These are phyloP conservation scores for Phytopythium aichiense DNA, from an alignment of 352 stramenopile species.

Conservation along the genomic window DNA sequence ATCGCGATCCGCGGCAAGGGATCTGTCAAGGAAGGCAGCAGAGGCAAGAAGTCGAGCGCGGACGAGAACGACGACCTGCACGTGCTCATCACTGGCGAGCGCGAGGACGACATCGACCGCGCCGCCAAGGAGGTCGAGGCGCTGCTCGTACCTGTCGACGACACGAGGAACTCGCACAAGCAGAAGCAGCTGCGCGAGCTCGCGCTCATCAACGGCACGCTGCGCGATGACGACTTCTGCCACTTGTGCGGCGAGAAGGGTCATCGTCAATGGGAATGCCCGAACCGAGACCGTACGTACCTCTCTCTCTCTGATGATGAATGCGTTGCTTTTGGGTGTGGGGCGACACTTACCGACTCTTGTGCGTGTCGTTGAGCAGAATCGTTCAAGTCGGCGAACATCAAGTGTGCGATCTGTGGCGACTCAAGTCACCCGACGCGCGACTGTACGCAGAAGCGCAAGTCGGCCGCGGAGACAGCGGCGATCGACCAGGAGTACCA, in stretches of 20 bases:
- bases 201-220: conserved; percentile 98
- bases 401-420: conserved; percentile 98
- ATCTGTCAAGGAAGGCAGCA: conserved; percentile 96
- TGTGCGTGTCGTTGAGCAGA: conserved; percentile 21
- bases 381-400: conserved; percentile 76
- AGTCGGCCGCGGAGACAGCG: conserved; percentile 65
- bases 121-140: conserved; percentile 87
- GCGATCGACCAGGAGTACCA: conserved; percentile 84
- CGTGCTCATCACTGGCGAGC: conserved; percentile 92
- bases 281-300: conserved; percentile 81
- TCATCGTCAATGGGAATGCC: conserved; percentile 97
- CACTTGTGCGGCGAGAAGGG: conserved; percentile 98
- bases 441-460: conserved; percentile 93
- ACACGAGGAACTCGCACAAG: conserved; percentile 95
- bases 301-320: background rate
- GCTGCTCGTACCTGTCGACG: conserved; percentile 90
- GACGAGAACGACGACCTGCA: conserved; percentile 97
- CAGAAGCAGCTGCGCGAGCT: conserved; percentile 98
- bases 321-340: conserved; percentile 22
- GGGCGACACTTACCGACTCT: conserved; percentile 15
- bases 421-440: conserved; percentile 96
- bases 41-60: conserved; percentile 89
- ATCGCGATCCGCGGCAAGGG: conserved; percentile 97
- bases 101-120: conserved; percentile 81
- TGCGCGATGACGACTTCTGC: conserved; percentile 98